Base-by-base conservation (phyloP, 495 filamentous ascomycete species). In the Achaetomiella virescens region DNA sequence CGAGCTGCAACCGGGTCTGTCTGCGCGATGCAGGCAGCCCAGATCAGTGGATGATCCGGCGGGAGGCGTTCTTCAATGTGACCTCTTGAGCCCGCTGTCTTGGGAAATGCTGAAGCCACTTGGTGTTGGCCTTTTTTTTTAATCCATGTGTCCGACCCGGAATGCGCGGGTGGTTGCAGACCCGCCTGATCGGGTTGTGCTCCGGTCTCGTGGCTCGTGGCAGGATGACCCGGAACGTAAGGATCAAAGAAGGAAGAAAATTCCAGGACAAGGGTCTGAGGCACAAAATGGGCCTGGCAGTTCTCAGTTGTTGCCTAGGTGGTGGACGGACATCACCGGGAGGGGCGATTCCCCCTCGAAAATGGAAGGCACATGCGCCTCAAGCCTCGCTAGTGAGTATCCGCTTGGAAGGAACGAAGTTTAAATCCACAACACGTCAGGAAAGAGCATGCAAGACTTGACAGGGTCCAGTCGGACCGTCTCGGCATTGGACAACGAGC, bases 1-100 rank as follows among this genome's bases (percentile, higher is more conserved):
- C 20, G 21, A 51, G 52, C 51, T 48, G 41, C 54, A n/a, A 27
- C 58, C 50, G 35, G 49, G 31, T 66, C 64, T 61, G 64, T 64
- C 54, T 60, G 53, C 61, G 40, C 57, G 36, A 46, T n/a, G n/a
- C n/a, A n/a, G 31, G 57, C 50, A 63, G 36, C 31, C 48, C 41
- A 51, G 41, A 44, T 29, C 51, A 37, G 45, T 44, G 48, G 35
- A 50, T 38, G 45, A 43, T 47, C 27, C 27, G 36, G 18, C 27
- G 50, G 4, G 42, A 14, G 14, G 18, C n/a, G 43, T 7, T 17
- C 37, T 10, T 1, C 17, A 15, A 17, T 17, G 9, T 15, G 17
- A 15, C 37, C n/a, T 24, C 45, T 1, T 4, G 21, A 9, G 15
- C 5, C 6, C 11, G 15, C 10, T 48, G 9, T 48, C 29, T 35